Percentiles rank a stretch among this genome's conserved stretches.
Conservation (phyloP, 192 early-diverging fungal genomes). For the Podila verticillata region DNA sequence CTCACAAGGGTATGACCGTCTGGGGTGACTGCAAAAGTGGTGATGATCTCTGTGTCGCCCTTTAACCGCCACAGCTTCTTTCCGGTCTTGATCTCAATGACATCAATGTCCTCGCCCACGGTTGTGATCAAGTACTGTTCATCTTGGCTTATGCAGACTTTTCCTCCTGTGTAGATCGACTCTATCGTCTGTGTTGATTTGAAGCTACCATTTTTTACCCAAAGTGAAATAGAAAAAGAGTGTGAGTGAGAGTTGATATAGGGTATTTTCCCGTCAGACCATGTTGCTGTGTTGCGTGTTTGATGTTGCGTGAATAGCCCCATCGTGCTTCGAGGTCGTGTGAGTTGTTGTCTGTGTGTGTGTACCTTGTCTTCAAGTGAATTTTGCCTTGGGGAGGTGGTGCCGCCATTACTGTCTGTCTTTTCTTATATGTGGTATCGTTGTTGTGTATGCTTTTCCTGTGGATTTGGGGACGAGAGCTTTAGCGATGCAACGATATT, state of each 20-base stretch:
- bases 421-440: too few relatives aligned
- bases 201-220: conserved; percentile 62
- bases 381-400: conserved; percentile 52
- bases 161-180: conserved; percentile 92
- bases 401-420: conserved; percentile 33
- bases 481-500: too few relatives aligned
- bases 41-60: conserved; percentile 89
- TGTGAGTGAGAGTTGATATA: neutral
- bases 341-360: neutral
- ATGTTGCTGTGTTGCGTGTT: neutral
- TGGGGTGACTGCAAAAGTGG: conserved; percentile 85
- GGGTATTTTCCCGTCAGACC: neutral
- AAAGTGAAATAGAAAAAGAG: too few relatives aligned
- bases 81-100: conserved; percentile 77
- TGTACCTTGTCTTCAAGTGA: conserved; percentile 51
- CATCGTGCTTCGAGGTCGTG: neutral
- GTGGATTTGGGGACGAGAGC: too few relatives aligned
- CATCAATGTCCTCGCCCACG: conserved; percentile 83
- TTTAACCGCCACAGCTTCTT: conserved; percentile 69
- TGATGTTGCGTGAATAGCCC: neutral
- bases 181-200: conserved; percentile 82
- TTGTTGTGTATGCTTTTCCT: too few relatives aligned
- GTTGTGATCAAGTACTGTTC: conserved; percentile 79
- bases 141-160: conserved; percentile 74
- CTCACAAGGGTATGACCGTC: conserved; percentile 81